Evolutionary conservation across 495 filamentous ascomycete genomes (phyloP).

Genomic region (Annulohypoxylon stygium): DNA sequence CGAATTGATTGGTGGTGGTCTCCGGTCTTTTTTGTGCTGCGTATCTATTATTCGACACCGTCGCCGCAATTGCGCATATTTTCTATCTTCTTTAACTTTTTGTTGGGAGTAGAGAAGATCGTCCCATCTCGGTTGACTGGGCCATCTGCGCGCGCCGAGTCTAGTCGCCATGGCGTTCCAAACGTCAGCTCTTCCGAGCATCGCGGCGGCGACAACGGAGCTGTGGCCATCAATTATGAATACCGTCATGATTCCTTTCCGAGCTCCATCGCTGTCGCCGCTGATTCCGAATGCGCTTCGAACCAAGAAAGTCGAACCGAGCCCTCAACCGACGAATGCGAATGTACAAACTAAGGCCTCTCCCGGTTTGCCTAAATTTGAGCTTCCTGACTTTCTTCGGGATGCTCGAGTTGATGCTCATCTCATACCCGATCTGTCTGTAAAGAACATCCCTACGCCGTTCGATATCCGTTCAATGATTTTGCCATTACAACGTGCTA

Average conservation of each 20-base stretch:
- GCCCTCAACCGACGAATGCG: constrained; percentile 20
- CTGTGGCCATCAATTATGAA: constrained; percentile 68
- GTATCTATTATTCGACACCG: background rate
- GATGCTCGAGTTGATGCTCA: constrained; percentile 44
- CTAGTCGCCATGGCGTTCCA: constrained; percentile 50
- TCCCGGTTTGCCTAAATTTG: constrained; percentile 33
- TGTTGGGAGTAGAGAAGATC: background rate
- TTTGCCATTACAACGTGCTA: constrained; percentile 46
- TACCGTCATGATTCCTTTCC: constrained; percentile 61
- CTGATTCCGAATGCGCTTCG: constrained; percentile 25
- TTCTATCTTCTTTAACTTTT: background rate
- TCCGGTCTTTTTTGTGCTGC: constrained; percentile 1
- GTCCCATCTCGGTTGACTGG: constrained; percentile 20
- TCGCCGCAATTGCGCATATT: constrained; percentile 29
- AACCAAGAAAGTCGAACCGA: constrained; percentile 29
- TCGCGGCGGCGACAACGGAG: constrained; percentile 65
- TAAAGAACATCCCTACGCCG: constrained; percentile 42
- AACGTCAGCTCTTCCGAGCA: constrained; percentile 55
- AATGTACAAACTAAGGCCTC: constrained; percentile 21
- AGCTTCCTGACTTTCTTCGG: constrained; percentile 60
- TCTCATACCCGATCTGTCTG: constrained; percentile 24
- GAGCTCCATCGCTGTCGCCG: constrained; percentile 34
- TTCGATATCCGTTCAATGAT: constrained; percentile 53
- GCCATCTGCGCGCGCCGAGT: constrained; percentile 16
- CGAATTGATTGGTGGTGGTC: constrained; percentile 25